These are phyloP conservation scores for Edaphochlamys debaryana DNA, from an alignment of 139 green algal species.

Conservation along the genomic window DNA sequence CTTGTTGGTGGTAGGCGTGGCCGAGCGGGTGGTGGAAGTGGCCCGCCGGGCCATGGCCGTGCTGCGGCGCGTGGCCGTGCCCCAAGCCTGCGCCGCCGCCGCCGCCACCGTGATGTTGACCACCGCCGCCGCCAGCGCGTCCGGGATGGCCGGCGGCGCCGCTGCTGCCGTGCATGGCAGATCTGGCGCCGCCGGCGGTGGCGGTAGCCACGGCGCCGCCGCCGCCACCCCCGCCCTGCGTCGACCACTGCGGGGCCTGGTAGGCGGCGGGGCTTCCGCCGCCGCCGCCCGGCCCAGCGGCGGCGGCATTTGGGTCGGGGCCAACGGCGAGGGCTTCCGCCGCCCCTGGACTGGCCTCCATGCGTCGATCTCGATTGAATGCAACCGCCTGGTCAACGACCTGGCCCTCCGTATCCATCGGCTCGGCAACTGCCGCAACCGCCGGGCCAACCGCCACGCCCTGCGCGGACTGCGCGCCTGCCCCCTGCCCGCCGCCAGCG, in stretches of 20 bases:
- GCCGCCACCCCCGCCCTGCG: neutral
- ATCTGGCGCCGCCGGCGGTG: neutral
- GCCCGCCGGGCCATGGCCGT: neutral
- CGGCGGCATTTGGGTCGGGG: neutral
- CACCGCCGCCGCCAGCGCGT: neutral
- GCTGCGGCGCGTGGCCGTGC: neutral
- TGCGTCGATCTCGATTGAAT: neutral
- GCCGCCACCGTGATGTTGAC: neutral
- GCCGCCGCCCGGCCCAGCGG: neutral
- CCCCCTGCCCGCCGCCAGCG: neutral
- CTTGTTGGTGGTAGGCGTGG: neutral
- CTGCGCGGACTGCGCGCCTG: neutral
- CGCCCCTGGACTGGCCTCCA: neutral
- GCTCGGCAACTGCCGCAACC: neutral
- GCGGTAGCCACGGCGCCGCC: neutral
- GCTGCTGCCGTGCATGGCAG: constrained; percentile 20
- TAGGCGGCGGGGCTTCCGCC: constrained; percentile 3
- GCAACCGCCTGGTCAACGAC: neutral
- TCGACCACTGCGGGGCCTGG: constrained; percentile 34
- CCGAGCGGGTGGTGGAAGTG: constrained; percentile 1
- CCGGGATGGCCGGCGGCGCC: neutral
- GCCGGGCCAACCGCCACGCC: neutral
- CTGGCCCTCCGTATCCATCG: constrained; percentile 36
- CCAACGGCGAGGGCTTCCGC: neutral
- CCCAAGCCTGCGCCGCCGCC: neutral